Evolutionary conservation across 2,329 filamentous ascomycete species (phyloP), one percentile per base, ranked within the genome.

Genomic region (Aspergillus sp.): DNA sequence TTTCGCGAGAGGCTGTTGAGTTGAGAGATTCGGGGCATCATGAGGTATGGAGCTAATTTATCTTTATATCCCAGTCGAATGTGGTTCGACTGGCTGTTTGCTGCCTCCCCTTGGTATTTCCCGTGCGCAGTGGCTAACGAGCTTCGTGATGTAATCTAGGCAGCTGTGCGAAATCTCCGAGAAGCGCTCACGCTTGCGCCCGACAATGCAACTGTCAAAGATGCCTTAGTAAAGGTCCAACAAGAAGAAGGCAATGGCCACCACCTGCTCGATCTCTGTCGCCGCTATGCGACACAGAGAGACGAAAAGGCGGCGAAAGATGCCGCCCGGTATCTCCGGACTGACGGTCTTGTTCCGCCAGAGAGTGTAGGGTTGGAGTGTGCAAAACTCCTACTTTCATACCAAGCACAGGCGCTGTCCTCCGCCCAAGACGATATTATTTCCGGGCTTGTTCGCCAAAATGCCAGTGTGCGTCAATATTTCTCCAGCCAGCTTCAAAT

Each of bases 161-260:
- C 77, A 56, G 78, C 78, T 39, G 77, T 77, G 42, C 69, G 77
- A 61, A 79, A 78, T 62, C 71, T 81, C 54, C 75, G 77, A 67
- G 78, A 80, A 71, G 79, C 79, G n/a, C 72, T 78, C 47, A 73
- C 76, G 27, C 68, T 81, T 33, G 77, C 76, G 22, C 75, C 78
- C 37, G 73, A 79, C 27, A 75, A 79, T 57, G 63, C 71, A 12
- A 70, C 77, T 46, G 77, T 81, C 54, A 78, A 77, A 64, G 70
- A 73, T 30, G 77, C 78, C 27, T 76, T 81, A 47, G 61, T 77
- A 41, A 76, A 77, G 60, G 74, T 81, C 52, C 72, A 73, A 47
- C 70, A 75, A 47, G 73, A 77, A 56, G 76, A 77, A 56, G 69
- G 73, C 60, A 70, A 67, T 59, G 67, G 70, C 22, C 78, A 81